Percentiles rank a stretch among this genome's conserved stretches.
phyloP scores from a whole-genome alignment of 116 monocot genomes.

The Trichopus zeylanicus region DNA sequence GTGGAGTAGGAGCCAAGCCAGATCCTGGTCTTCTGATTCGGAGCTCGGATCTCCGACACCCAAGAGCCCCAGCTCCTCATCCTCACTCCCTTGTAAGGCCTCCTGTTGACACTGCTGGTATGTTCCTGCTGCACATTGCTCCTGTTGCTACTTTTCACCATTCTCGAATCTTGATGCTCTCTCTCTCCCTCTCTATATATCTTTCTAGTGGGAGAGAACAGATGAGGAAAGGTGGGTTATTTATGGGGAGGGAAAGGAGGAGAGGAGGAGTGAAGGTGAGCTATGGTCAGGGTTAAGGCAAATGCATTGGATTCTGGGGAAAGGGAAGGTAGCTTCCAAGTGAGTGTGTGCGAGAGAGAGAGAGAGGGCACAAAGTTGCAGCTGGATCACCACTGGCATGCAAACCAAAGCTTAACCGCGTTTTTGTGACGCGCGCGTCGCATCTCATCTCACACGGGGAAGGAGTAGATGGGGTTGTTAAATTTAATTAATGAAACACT shows the following conservation, averaged over 20 bases:
- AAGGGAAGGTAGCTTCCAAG: neutral
- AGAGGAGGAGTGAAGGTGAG: neutral
- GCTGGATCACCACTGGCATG: constrained; percentile 1
- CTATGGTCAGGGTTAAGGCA: neutral
- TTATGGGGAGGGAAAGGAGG: neutral
- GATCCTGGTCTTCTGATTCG: constrained; percentile 64
- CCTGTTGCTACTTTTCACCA: neutral
- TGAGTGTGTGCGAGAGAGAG: neutral
- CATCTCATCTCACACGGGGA: no score
- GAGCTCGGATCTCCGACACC: constrained; percentile 81
- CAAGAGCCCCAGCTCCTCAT: constrained; percentile 90
- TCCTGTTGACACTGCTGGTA: constrained; percentile 1
- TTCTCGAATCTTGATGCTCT: neutral
- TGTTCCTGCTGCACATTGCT: neutral
- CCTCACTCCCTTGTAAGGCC: constrained; percentile 59
- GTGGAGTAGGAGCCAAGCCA: constrained; percentile 85
- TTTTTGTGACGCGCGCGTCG: no score
- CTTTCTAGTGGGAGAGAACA: neutral
- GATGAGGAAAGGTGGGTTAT: neutral
- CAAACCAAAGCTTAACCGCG: no score
- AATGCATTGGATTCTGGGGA: neutral
- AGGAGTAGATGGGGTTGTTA: no score
- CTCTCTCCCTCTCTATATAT: no score
- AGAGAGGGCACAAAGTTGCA: neutral
- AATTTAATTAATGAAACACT: no score